phyloP scores from a whole-genome alignment of 2,329 filamentous ascomycete species.

The Beauveria asiatica region DNA sequence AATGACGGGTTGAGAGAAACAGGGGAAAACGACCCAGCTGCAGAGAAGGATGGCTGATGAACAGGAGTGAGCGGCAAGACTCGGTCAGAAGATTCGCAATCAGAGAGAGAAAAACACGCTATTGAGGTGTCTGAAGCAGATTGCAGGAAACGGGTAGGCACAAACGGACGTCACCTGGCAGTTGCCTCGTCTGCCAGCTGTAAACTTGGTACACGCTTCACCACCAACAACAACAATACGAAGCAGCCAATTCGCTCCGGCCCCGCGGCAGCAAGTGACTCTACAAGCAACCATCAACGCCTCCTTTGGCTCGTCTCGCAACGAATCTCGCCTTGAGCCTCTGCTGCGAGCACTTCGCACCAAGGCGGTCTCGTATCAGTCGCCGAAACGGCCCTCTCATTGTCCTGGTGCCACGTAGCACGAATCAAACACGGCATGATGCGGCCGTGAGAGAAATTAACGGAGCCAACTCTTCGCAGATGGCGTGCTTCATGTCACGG shows the following conservation, averaged over 20 bases:
- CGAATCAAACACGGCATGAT: constrained; percentile 1
- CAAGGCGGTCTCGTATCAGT: not conserved
- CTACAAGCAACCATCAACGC: too few relatives aligned
- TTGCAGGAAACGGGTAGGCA: not conserved
- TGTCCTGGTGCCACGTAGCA: not conserved
- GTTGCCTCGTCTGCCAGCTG: constrained; percentile 4
- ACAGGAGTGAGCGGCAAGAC: not conserved
- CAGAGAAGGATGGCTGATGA: not conserved
- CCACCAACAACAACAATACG: not conserved
- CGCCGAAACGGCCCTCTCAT: not conserved
- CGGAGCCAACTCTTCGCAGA: not conserved
- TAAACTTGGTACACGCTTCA: not conserved
- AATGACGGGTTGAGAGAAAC: not conserved
- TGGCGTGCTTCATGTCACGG: not conserved
- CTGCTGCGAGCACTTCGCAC: not conserved
- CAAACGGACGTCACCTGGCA: constrained; percentile 9
- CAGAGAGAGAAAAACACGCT: not conserved
- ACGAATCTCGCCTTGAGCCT: not conserved
- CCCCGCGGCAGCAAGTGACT: too few relatives aligned
- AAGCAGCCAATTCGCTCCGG: not conserved
- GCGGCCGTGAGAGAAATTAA: not conserved
- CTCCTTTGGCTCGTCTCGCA: not conserved
- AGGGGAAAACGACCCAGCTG: not conserved
- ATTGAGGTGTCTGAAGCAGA: not conserved
- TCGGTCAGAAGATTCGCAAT: not conserved